Evolutionary conservation across 2,329 filamentous ascomycete genomes (phyloP), one percentile per base, ranked within the genome.

Genomic region (Aspergillus transmontanensis): DNA sequence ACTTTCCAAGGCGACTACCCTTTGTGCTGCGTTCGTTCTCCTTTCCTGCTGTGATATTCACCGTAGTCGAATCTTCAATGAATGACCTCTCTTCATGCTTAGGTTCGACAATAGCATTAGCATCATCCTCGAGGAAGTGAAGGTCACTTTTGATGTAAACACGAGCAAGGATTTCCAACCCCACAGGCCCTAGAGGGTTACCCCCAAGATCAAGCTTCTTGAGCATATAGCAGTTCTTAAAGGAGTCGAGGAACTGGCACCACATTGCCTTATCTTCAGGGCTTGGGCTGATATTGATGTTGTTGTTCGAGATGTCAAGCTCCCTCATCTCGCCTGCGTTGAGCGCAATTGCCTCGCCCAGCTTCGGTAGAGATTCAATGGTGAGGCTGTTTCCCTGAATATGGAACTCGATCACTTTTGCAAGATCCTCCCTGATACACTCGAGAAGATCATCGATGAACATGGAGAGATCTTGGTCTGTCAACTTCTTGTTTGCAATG

Each of bases 271-370:
- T 76, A 43, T 83, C 72, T 23, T 76, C 69, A 10, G 73, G 67
- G 11, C 68, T 77, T 6, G 62, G 30, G 21, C n/a, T 65, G 28
- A 85, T 75, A 12, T 65, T 68, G 63, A 85, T 80, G 0, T 74
- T 64, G 67, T 85, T 85, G 26, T 76, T 66, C 10, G 82, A 80
- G 9, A 85, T 68, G 64, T 84, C 80, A 23, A 85, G 71, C 30
- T 81, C 80, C 63, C 78, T 77, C 19, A 85, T 69, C 45, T 83
- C 80, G n/a, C 75, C 74, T n/a, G 69, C 63, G 9, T 79, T 78
- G n/a, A 80, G 69, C 14, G 71, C 66, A 54, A 85, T 75, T 39
- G 83, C 73, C 23, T 73, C 69, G 2, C 78, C 78, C 4, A 85
- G 74, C 50, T 74, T 74, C 10, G 69, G 70, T 21, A 85, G 75